These are phyloP conservation scores for Dactylellina drechsleri DNA, from an alignment of 2,329 filamentous ascomycete species.

Conservation along the genomic window DNA sequence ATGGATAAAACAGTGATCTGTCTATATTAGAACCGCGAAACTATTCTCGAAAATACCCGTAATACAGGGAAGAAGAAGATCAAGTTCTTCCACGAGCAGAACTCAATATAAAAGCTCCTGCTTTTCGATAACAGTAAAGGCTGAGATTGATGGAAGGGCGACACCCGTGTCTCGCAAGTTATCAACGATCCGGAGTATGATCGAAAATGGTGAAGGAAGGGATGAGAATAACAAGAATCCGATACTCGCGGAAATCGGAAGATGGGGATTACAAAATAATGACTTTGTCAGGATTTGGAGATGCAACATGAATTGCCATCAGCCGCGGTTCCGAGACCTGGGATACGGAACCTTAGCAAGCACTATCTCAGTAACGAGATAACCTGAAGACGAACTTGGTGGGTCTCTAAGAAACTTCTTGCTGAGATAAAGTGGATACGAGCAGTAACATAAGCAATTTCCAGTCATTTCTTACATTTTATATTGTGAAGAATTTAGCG, in stretches of 20 bases:
- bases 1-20: slow-evolving; percentile 16
- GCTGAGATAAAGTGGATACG: too few species aligned
- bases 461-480: too few species aligned
- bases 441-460: too few species aligned
- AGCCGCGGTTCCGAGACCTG: slow-evolving; percentile 6
- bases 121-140: slow-evolving; percentile 3
- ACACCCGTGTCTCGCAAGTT: slow-evolving; percentile 9
- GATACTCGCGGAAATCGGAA: slow-evolving; percentile 28
- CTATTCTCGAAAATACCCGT: slow-evolving; percentile 24
- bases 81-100: background rate
- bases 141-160: background rate
- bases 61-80: slow-evolving; percentile 14
- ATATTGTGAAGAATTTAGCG: too few species aligned
- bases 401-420: too few species aligned
- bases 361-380: slow-evolving; percentile 28
- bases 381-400: background rate
- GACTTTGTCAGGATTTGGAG: slow-evolving; percentile 39
- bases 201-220: slow-evolving; percentile 3
- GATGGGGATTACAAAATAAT: slow-evolving; percentile 42
- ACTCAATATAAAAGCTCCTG: slow-evolving; percentile 2
- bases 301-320: slow-evolving; percentile 38
- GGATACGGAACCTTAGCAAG: slow-evolving; percentile 18
- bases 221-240: background rate
- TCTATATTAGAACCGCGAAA: background rate
- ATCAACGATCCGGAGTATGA: slow-evolving; percentile 28